Evolutionary conservation across 1,139 yeast species (phyloP).

Genomic region (Petasospora rhodanensis): DNA sequence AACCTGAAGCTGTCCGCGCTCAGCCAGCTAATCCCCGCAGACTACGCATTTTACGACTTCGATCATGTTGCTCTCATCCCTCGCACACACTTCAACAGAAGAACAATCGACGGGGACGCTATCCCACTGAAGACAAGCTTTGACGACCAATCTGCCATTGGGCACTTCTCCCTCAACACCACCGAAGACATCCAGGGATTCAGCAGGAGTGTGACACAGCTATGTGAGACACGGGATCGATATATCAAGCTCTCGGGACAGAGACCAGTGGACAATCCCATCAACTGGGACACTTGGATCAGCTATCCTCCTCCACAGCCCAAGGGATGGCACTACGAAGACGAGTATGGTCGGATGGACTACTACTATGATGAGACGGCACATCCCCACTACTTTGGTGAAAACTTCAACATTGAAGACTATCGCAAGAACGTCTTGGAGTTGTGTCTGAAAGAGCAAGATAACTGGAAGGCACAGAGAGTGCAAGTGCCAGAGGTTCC

Average conservation of each 20-base stretch:
- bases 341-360: conserved; percentile 22
- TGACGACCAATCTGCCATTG: conserved; percentile 22
- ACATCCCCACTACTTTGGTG: conserved; percentile 23
- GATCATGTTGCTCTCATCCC: conserved; percentile 21
- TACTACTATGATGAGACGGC: conserved; percentile 21
- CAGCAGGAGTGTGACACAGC: conserved; percentile 6
- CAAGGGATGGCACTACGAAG: conserved; percentile 26
- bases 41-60: conserved; percentile 16
- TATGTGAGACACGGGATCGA: conserved; percentile 14
- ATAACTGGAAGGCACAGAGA: too few relatives aligned
- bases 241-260: conserved; percentile 20
- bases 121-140: conserved; percentile 19
- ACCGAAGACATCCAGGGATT: conserved; percentile 11
- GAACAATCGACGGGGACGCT: conserved; percentile 21
- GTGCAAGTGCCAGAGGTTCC: conserved; percentile 14
- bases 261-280: conserved; percentile 21
- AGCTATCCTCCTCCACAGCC: conserved; percentile 23
- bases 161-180: conserved; percentile 16
- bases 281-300: conserved; percentile 17
- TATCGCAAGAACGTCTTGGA: conserved; percentile 10
- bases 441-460: conserved; percentile 6
- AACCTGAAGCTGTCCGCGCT: too few relatives aligned
- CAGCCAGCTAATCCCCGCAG: conserved; percentile 10
- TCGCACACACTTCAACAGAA: conserved; percentile 7
- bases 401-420: conserved; percentile 18